Base-by-base conservation (phyloP, 2,329 filamentous ascomycete genomes). In the Diaporthe sp. region DNA sequence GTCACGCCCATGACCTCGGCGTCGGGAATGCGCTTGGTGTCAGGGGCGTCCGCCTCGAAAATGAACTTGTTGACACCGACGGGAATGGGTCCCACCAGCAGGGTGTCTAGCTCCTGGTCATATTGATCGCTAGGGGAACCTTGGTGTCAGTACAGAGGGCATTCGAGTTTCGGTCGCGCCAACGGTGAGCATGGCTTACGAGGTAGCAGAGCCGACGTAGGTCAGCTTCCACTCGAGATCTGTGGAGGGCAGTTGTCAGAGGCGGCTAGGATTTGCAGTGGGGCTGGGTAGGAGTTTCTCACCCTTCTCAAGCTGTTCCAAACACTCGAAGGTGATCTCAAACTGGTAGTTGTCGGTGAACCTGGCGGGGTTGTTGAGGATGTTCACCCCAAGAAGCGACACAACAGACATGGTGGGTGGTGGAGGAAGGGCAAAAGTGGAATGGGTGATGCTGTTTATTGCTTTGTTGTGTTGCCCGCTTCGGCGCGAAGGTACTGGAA, bases 161-260 rank as follows among this genome's bases (percentile, higher is more conserved):
- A 63, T 65, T 53, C 63, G 32, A 53, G 47, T 22, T 58, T 68
- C 72, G 50, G 12, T 71, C 27, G 25, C n/a, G 56, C 66, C 65
- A 70, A 59, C 61, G 73, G 70, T 59, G 72, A 71, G 70, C 70
- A 71, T 22, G 78, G 89, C 94, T 88, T 89, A 97, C 94, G 95
- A 98, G 73, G 96, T 98, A 77, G 97, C 97, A 79, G 97, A 99
- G 81, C 97, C 97, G 82, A 99, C 97, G 80, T 99, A 99, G 83
- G 95, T 99, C 80, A 99, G 89, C 86, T 99, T 99, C 97, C 97
- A 99, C 86, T 99, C 97, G 76, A 99, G 92, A 86, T 99, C 97
- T 97, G 80, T 44, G 50, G 56, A 30, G 47, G 27, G 25, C 22
- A 44, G 72, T 44, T 66, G 32, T 59, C 27, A 47, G 51, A 27